Percentiles rank a stretch among this genome's conserved stretches.
Evolutionary conservation across 2,329 filamentous ascomycete genomes (phyloP).

Genomic region (Hypomyces rosellus): DNA sequence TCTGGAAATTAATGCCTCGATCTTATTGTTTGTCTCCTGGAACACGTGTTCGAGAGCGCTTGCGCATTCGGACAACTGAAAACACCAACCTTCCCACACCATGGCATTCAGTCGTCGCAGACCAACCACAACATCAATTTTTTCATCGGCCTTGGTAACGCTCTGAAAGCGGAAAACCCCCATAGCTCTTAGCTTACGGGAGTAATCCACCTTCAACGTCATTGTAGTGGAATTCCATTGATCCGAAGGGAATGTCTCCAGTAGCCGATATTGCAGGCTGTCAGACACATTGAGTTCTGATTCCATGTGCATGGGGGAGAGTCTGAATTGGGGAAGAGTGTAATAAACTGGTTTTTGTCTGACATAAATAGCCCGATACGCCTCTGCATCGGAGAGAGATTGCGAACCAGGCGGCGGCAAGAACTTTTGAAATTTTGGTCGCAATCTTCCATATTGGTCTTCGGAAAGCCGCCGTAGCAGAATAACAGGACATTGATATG

Average conservation of each 20-base stretch:
- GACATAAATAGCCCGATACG: slow-evolving; percentile 5
- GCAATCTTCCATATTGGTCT: slow-evolving; percentile 10
- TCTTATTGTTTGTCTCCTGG: slow-evolving; percentile 2
- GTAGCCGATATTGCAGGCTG: slow-evolving; percentile 6
- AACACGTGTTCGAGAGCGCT: slow-evolving; percentile 1
- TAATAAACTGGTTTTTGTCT: slow-evolving; percentile 7
- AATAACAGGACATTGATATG: slow-evolving; percentile 5
- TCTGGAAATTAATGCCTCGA: background rate
- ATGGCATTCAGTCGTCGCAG: slow-evolving; percentile 6
- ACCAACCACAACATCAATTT: slow-evolving; percentile 9
- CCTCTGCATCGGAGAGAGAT: background rate
- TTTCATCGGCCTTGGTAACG: background rate
- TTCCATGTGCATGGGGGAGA: slow-evolving; percentile 6
- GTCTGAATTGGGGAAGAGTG: slow-evolving; percentile 6
- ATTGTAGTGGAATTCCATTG: slow-evolving; percentile 12
- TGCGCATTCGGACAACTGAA: background rate
- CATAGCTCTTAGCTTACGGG: slow-evolving; percentile 7
- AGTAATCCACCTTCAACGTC: slow-evolving; percentile 7
- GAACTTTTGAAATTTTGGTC: slow-evolving; percentile 6
- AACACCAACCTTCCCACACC: slow-evolving; percentile 11
- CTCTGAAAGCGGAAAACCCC: slow-evolving; percentile 8
- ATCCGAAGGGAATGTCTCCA: slow-evolving; percentile 5
- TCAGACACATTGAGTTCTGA: slow-evolving; percentile 1
- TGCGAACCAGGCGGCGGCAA: background rate
- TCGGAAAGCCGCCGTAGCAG: slow-evolving; percentile 11